Percentiles rank a stretch among this genome's conserved stretches.
Evolutionary conservation across 2,329 filamentous ascomycete species (phyloP).

Genomic region (Alternaria alternata): DNA sequence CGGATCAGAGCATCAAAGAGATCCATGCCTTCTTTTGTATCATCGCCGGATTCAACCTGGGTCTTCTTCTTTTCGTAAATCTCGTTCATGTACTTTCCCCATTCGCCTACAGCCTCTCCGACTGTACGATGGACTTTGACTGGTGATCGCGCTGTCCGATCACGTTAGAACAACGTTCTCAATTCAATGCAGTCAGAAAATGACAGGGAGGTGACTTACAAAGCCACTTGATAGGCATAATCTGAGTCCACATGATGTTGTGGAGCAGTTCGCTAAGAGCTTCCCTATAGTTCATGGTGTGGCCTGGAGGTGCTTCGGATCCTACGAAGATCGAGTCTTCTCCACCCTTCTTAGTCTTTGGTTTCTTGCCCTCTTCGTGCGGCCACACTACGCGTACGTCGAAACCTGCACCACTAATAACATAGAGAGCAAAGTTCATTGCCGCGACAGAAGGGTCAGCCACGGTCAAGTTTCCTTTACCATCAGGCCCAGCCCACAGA

Average conservation of each 20-base stretch:
- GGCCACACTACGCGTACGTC: conserved; percentile 66
- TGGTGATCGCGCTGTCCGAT: conserved; percentile 39
- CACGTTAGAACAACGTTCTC: conserved; percentile 4
- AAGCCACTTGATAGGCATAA: conserved; percentile 67
- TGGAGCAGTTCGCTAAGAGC: conserved; percentile 69
- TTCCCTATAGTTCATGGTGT: conserved; percentile 70
- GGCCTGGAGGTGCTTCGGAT: conserved; percentile 42
- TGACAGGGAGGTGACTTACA: conserved; percentile 45
- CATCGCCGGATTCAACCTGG: conserved; percentile 49
- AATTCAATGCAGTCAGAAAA: not conserved
- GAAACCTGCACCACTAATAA: conserved; percentile 76
- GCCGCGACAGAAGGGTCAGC: conserved; percentile 68
- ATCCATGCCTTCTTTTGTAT: conserved; percentile 59
- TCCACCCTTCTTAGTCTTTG: conserved; percentile 32
- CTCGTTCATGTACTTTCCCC: conserved; percentile 73
- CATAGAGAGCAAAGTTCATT: conserved; percentile 68
- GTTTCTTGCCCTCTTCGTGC: conserved; percentile 61
- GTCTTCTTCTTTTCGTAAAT: conserved; percentile 69
- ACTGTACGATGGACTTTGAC: conserved; percentile 61
- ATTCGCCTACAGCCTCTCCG: conserved; percentile 67
- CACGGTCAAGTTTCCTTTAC: conserved; percentile 56
- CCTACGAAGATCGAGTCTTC: conserved; percentile 45
- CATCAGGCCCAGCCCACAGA: conserved; percentile 42
- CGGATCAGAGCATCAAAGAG: conserved; percentile 60
- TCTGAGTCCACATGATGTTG: conserved; percentile 68